phyloP scores from a whole-genome alignment of 2,329 filamentous ascomycete species.

The Ceratocystis cacaofunesta region DNA sequence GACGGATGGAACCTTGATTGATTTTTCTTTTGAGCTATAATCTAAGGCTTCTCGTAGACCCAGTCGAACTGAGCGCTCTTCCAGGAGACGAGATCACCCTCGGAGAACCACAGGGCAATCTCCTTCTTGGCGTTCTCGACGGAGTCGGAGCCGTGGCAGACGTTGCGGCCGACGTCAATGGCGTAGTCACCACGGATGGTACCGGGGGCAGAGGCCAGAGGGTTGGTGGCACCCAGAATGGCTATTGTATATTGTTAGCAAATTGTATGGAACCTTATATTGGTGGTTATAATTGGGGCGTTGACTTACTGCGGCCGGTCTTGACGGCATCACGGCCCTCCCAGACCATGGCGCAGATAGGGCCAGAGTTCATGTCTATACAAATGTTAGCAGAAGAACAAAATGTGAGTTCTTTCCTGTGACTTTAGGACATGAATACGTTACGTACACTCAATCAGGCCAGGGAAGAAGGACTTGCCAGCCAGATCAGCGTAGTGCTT shows the following conservation, averaged over 20 bases:
- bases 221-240: slow-evolving; percentile 98
- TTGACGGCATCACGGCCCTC: slow-evolving; percentile 98
- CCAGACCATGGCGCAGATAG: slow-evolving; percentile 99
- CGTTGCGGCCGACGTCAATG: slow-evolving; percentile 77
- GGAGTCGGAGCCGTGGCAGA: slow-evolving; percentile 98
- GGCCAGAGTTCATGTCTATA: slow-evolving; percentile 88
- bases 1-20: slow-evolving; percentile 1
- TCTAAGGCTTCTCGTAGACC: slow-evolving; percentile 83
- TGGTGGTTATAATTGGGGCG: background rate
- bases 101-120: slow-evolving; percentile 96
- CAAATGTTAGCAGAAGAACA: slow-evolving; percentile 18
- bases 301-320: slow-evolving; percentile 67
- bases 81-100: slow-evolving; percentile 71
- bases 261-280: slow-evolving; percentile 13
- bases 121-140: slow-evolving; percentile 99
- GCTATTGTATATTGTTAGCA: slow-evolving; percentile 28
- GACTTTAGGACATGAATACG: slow-evolving; percentile 16
- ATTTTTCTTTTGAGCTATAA: slow-evolving; percentile 9
- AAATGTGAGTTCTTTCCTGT: background rate
- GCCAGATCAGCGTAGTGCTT: slow-evolving; percentile 89
- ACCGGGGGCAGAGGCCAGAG: slow-evolving; percentile 79
- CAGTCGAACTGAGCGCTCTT: slow-evolving; percentile 76
- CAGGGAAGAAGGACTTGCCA: slow-evolving; percentile 92
- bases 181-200: slow-evolving; percentile 95
- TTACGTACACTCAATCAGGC: slow-evolving; percentile 75